phyloP scores from a whole-genome alignment of 2,329 filamentous ascomycete species.

The Pseudogymnoascus sp. region DNA sequence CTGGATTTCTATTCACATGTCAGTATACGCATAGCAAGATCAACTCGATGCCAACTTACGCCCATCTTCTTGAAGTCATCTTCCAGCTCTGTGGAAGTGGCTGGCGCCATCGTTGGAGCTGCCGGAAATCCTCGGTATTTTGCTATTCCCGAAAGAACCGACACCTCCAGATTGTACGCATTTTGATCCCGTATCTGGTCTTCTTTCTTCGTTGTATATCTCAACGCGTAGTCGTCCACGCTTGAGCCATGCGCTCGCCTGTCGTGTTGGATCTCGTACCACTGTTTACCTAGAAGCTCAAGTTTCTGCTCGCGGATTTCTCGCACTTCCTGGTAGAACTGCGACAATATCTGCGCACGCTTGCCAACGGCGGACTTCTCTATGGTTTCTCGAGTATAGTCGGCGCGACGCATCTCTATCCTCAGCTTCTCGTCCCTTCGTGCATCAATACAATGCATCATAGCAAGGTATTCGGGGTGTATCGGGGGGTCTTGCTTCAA shows the following conservation, averaged over 20 bases:
- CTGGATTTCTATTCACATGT: slow-evolving; percentile 16
- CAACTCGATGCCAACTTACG: slow-evolving; percentile 45
- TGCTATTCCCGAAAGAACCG: slow-evolving; percentile 78
- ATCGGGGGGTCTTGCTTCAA: slow-evolving; percentile 52
- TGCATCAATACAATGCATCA: slow-evolving; percentile 79
- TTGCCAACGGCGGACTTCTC: slow-evolving; percentile 70
- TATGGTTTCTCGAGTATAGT: slow-evolving; percentile 63
- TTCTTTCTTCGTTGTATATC: slow-evolving; percentile 67
- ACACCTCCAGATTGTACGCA: slow-evolving; percentile 92
- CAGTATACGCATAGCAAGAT: slow-evolving; percentile 17
- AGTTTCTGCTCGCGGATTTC: slow-evolving; percentile 74
- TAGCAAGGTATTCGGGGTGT: slow-evolving; percentile 87
- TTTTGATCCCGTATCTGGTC: slow-evolving; percentile 78
- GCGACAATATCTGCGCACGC: slow-evolving; percentile 76
- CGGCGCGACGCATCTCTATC: slow-evolving; percentile 44
- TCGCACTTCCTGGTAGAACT: slow-evolving; percentile 81
- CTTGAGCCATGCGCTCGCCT: slow-evolving; percentile 70
- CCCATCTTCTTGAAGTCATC: slow-evolving; percentile 85
- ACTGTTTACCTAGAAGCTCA: slow-evolving; percentile 75
- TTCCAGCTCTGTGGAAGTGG: slow-evolving; percentile 65
- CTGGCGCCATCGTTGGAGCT: slow-evolving; percentile 73
- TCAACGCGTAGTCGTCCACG: slow-evolving; percentile 71
- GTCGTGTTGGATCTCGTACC: slow-evolving; percentile 88
- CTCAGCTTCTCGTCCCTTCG: slow-evolving; percentile 73
- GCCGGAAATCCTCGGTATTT: slow-evolving; percentile 96